Evolutionary conservation across 345 rosid genomes (phyloP).

Genomic region (Turnera subulata): DNA sequence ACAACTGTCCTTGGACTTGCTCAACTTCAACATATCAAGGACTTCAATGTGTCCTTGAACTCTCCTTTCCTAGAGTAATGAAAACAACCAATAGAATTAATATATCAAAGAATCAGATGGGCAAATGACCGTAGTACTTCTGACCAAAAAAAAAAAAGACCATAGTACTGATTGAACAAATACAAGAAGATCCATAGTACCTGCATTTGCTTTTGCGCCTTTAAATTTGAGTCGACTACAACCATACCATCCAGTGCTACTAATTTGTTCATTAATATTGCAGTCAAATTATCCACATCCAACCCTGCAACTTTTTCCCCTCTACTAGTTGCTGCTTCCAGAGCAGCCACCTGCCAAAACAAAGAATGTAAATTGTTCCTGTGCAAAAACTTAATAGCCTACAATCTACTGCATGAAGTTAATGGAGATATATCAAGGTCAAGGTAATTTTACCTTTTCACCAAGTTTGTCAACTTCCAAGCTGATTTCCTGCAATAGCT

Average conservation of each 20-base stretch:
- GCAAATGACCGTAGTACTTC: background rate
- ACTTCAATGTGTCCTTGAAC: constrained; percentile 19
- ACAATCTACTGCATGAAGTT: background rate
- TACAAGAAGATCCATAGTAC: background rate
- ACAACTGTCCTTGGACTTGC: background rate
- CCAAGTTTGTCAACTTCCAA: constrained; percentile 22
- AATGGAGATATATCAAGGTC: background rate
- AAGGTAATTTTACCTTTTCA: constrained; percentile 3
- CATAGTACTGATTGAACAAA: no score
- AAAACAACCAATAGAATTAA: background rate
- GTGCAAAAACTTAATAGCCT: background rate
- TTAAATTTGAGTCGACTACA: constrained; percentile 15
- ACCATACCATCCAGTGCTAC: constrained; percentile 20
- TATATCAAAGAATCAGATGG: background rate
- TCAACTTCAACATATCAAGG: constrained; percentile 22
- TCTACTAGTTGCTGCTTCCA: constrained; percentile 11
- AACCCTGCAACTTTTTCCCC: constrained; percentile 13
- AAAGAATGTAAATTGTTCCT: background rate
- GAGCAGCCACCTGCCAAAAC: constrained; percentile 14
- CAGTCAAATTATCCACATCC: constrained; percentile 19
- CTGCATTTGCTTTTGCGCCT: constrained; percentile 22
- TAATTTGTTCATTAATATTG: constrained; percentile 19
- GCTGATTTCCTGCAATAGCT: constrained; percentile 13
- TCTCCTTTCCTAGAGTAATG: constrained; percentile 20
- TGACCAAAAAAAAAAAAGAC: background rate